These are phyloP conservation scores for Salix dunnii DNA, from an alignment of 345 rosid genomes.

Conservation along the genomic window DNA sequence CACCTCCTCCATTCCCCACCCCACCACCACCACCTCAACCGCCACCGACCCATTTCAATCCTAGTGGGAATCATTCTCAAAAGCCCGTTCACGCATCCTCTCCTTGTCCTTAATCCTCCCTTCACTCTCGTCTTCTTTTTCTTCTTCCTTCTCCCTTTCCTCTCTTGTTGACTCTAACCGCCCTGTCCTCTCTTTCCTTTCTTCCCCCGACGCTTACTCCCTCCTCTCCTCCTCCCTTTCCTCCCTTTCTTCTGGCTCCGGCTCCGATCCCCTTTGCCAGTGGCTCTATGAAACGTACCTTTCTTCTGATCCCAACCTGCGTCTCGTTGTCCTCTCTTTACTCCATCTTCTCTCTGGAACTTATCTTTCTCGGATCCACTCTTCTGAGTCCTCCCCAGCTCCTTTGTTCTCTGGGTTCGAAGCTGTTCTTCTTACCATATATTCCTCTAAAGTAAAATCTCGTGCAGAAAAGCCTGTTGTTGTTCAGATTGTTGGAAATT, in stretches of 20 bases:
- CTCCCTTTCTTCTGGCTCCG: conserved; percentile 65
- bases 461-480: conserved; percentile 73
- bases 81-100: conserved; percentile 76
- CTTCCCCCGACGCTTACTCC: conserved; percentile 63
- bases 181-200: conserved; percentile 85
- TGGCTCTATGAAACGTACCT: conserved; percentile 96
- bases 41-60: conserved; percentile 47
- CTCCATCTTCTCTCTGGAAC: conserved; percentile 68
- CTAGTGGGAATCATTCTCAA: conserved; percentile 97
- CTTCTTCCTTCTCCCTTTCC: conserved; percentile 47
- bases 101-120: conserved; percentile 66
- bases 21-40: background rate
- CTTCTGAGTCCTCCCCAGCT: conserved; percentile 44
- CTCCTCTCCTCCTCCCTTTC: conserved; percentile 50
- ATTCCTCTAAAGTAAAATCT: conserved; percentile 69
- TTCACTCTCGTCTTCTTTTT: background rate
- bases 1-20: conserved; percentile 10
- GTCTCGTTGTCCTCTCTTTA: conserved; percentile 77
- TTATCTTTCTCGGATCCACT: conserved; percentile 78
- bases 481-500: no score
- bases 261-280: conserved; percentile 86
- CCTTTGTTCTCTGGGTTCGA: conserved; percentile 82
- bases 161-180: conserved; percentile 87
- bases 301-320: conserved; percentile 76
- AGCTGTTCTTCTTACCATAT: conserved; percentile 84